These are phyloP conservation scores for Favolaschia claudopus DNA, from an alignment of 768 basidiomycete genomes.

Conservation along the genomic window DNA sequence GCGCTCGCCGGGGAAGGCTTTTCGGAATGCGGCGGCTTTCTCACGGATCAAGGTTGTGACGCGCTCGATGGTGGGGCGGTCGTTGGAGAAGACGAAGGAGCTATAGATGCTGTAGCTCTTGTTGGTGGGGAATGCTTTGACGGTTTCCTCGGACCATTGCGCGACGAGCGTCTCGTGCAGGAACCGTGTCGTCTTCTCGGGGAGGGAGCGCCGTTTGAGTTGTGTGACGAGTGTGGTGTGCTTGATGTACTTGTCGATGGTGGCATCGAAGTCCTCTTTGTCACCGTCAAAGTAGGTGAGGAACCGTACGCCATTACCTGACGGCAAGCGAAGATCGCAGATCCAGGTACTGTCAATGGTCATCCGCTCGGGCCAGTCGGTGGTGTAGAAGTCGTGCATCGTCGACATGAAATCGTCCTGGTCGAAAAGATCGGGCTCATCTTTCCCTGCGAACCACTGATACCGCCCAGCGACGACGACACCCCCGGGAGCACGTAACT, in stretches of 20 bases:
- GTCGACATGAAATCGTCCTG: constrained; percentile 13
- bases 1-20: constrained; percentile 15
- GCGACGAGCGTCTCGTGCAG: constrained; percentile 28
- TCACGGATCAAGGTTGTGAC: constrained; percentile 19
- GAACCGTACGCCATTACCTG: constrained; percentile 24
- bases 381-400: constrained; percentile 25
- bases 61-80: constrained; percentile 8
- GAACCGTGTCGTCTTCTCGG: constrained; percentile 23
- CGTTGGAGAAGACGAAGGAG: constrained; percentile 23
- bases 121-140: constrained; percentile 20
- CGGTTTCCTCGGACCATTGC: constrained; percentile 24
- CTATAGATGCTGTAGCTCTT: constrained; percentile 24
- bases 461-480: constrained; percentile 21
- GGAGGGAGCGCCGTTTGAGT: constrained; percentile 24
- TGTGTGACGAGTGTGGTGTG: constrained; percentile 14
- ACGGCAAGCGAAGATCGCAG: constrained; percentile 19
- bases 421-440: constrained; percentile 16
- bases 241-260: constrained; percentile 21
- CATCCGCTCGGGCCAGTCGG: constrained; percentile 22
- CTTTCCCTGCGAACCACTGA: constrained; percentile 17
- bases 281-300: constrained; percentile 18
- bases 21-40: constrained; percentile 10
- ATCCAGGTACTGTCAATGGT: constrained; percentile 24
- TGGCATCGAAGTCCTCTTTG: constrained; percentile 16
- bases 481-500: background rate